Evolutionary conservation across 305 asterid genomes (phyloP), one percentile per base, ranked within the genome.

Genomic region (Fraxinus velutina): DNA sequence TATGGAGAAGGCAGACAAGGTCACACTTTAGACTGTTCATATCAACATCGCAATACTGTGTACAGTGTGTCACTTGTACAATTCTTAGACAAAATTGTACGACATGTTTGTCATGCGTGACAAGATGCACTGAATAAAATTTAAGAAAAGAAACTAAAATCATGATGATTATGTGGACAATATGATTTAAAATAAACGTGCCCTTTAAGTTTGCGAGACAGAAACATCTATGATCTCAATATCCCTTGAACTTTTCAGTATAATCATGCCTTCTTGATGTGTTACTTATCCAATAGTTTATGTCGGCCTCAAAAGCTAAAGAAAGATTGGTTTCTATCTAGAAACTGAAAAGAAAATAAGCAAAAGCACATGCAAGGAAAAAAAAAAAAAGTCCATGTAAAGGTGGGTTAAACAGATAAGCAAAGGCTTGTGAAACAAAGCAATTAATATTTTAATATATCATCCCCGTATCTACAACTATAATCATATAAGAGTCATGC

Each of bases 391-490:
- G 77, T 24, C 34, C 55, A 75, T 81, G 85, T 78, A 83, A 85
- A 80, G 77, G 24, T 60, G 33, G 24, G 64, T 15, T 3, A 39
- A 80, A 79, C 34, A 55, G 79, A 57, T 37, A 70, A 44, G 75
- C 75, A 76, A 55, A 60, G 52, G 85, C 73, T 73, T 75, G 78
- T 74, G 57, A 47, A 47, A 47, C 57, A 47, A 78, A 32, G 82
- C 80, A 75, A 81, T 27, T 47, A 15, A 81, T 79, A 72, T 76
- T 85, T 77, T 77, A 75, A 73, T 77, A 77, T 85, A 76, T 71
- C 86, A 85, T 77, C 78, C 87, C 86, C 82, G 80, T 89, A 90
- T 92, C 95, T 92, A 91, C 96, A 92, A 29, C 91, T 10, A 47
- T 30, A 30, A 30, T 30, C 33, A 30, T 30, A 30, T 30, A 30